Evolutionary conservation across 306 rosid genomes (phyloP).

Genomic region (Albizia julibrissin): DNA sequence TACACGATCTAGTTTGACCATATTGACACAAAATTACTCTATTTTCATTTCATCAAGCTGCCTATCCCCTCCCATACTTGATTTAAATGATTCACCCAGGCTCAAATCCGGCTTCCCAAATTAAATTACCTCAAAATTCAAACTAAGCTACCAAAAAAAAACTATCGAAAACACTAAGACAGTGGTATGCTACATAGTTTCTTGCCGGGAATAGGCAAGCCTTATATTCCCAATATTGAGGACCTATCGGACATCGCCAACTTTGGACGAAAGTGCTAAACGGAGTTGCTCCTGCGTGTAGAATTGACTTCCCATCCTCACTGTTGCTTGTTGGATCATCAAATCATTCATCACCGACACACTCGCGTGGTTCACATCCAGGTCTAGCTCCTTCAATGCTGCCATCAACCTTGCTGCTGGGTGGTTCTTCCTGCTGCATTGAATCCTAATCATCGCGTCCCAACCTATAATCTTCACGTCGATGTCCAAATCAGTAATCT

Average conservation of each 20-base stretch:
- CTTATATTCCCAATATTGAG: background rate
- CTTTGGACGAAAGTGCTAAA: conserved; percentile 60
- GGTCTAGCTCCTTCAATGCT: conserved; percentile 82
- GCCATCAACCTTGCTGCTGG: conserved; percentile 88
- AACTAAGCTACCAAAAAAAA: conserved; percentile 33
- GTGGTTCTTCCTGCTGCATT: conserved; percentile 85
- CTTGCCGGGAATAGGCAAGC: conserved; percentile 44
- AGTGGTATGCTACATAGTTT: conserved; percentile 44
- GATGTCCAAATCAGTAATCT: conserved; percentile 60
- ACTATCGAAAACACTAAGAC: background rate
- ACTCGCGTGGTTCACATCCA: conserved; percentile 93
- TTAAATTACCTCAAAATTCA: conserved; percentile 38
- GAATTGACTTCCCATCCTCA: conserved; percentile 81
- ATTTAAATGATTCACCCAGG: conserved; percentile 27
- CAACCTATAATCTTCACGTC: conserved; percentile 93
- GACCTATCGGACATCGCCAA: conserved; percentile 52
- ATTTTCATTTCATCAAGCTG: conserved; percentile 26
- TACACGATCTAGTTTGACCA: conserved; percentile 29
- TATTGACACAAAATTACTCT: conserved; percentile 29
- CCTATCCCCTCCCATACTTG: conserved; percentile 13
- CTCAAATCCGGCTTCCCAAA: conserved; percentile 44
- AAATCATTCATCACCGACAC: conserved; percentile 87
- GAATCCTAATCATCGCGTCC: conserved; percentile 93
- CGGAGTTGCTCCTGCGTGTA: conserved; percentile 93
- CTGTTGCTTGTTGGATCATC: conserved; percentile 96